A percentile compares a stretch with the other conserved stretches of the same genome.
Evolutionary conservation across 2,329 filamentous ascomycete species (phyloP).

Genomic region (Arthrobotrys musiformis): DNA sequence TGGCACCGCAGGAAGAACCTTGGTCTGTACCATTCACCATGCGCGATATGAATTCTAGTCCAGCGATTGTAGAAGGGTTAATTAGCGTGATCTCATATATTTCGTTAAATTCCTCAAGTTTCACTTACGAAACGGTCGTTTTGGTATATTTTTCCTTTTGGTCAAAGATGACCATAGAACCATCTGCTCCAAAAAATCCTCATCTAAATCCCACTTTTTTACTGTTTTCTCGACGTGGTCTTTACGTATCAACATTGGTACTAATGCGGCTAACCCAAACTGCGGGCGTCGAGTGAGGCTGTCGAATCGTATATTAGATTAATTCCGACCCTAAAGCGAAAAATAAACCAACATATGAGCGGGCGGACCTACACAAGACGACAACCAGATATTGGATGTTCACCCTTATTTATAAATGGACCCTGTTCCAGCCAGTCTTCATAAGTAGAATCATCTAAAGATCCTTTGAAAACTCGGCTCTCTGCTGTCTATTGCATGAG

Average conservation of each 20-base stretch:
- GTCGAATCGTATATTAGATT: background rate
- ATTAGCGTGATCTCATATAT: background rate
- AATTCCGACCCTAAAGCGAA: background rate
- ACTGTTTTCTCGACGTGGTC: constrained; percentile 13
- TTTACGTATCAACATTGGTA: constrained; percentile 19
- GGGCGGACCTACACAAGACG: constrained; percentile 2
- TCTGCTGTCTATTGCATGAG: constrained; percentile 1
- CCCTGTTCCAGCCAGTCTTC: constrained; percentile 34
- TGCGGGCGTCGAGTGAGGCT: constrained; percentile 10
- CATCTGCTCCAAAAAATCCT: constrained; percentile 18
- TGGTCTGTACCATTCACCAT: constrained; percentile 20
- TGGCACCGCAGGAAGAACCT: constrained; percentile 15
- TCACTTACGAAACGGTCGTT: constrained; percentile 19
- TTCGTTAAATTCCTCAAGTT: background rate
- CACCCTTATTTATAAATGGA: constrained; percentile 5
- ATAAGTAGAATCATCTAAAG: constrained; percentile 22
- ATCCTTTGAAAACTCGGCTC: constrained; percentile 10
- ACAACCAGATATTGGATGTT: constrained; percentile 10
- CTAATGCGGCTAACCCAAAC: background rate
- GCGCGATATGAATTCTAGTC: constrained; percentile 20
- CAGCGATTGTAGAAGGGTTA: background rate
- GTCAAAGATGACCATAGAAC: constrained; percentile 22
- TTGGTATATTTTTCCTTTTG: constrained; percentile 18
- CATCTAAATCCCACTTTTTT: constrained; percentile 26
- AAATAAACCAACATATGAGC: background rate